phyloP scores from a whole-genome alignment of 768 basidiomycete species.

The Chalciporus sphaerocephalus region DNA sequence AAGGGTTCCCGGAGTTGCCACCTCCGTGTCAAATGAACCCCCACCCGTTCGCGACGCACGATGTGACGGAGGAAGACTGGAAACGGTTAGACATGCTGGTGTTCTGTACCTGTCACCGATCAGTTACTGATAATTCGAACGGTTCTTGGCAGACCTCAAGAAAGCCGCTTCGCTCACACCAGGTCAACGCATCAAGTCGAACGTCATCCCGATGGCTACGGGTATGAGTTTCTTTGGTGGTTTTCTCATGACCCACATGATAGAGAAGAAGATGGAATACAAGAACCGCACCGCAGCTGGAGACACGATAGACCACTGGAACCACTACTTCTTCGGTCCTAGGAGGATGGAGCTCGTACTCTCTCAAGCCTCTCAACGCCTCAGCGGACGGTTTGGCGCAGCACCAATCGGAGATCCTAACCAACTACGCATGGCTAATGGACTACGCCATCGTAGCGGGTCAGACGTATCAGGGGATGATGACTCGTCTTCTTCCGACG shows the following conservation, averaged over 20 bases:
- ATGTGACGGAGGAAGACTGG: conserved; percentile 51
- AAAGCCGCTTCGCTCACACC: conserved; percentile 32
- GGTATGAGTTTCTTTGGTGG: conserved; percentile 27
- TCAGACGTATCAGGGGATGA: background rate
- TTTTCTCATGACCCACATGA: conserved; percentile 9
- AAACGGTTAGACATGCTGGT: conserved; percentile 25
- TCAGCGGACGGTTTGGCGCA: conserved; percentile 23
- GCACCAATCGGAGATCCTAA: conserved; percentile 20
- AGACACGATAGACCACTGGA: conserved; percentile 47
- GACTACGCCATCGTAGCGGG: conserved; percentile 10
- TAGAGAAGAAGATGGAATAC: conserved; percentile 27
- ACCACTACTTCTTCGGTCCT: conserved; percentile 50
- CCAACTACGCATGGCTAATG: conserved; percentile 18
- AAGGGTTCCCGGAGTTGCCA: conserved; percentile 42
- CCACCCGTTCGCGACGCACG: conserved; percentile 51
- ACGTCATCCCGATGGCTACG: conserved; percentile 29
- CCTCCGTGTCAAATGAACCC: conserved; percentile 37
- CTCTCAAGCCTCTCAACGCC: conserved; percentile 27
- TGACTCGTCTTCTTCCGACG: conserved; percentile 1
- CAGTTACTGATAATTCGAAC: background rate
- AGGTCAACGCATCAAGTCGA: conserved; percentile 32
- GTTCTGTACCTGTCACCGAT: background rate
- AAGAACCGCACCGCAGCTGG: conserved; percentile 39
- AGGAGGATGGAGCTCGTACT: conserved; percentile 43
- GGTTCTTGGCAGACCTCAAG: conserved; percentile 40